phyloP scores from a whole-genome alignment of 768 basidiomycete genomes.

The Dioszegia crocea region DNA sequence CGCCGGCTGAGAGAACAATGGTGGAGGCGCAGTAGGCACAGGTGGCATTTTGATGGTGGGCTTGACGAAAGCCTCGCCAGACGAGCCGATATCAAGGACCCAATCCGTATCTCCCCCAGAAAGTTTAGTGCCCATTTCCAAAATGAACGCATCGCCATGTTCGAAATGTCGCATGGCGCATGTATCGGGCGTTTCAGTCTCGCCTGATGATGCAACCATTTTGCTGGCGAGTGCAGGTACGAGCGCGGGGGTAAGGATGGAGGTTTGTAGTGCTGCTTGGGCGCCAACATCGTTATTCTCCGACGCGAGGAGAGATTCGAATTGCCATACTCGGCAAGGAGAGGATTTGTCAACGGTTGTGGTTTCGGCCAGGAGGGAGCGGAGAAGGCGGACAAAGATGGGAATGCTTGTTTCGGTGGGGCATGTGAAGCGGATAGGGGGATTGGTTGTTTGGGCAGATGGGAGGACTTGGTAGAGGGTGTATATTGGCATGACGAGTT shows the following conservation, averaged over 20 bases:
- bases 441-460: constrained; percentile 5
- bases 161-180: constrained; percentile 12
- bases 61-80: constrained; percentile 29
- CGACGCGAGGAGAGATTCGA: constrained; percentile 6
- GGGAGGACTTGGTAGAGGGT: background rate
- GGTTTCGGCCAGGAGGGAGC: constrained; percentile 9
- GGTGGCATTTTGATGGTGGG: constrained; percentile 13
- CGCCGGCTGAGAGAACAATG: constrained; percentile 37
- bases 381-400: constrained; percentile 21
- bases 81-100: constrained; percentile 54
- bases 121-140: constrained; percentile 62
- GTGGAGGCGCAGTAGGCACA: constrained; percentile 24
- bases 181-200: constrained; percentile 1
- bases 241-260: background rate
- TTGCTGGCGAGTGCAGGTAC: constrained; percentile 1
- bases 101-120: constrained; percentile 49
- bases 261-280: background rate
- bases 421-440: constrained; percentile 21
- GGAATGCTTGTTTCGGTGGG: constrained; percentile 28
- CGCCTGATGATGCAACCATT: constrained; percentile 3
- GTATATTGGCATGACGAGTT: constrained; percentile 29
- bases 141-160: constrained; percentile 63
- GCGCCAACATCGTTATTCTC: constrained; percentile 13
- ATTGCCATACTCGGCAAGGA: constrained; percentile 11
- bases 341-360: background rate